Evolutionary conservation across 78 protist genomes (phyloP), one percentile per base, ranked within the genome.

Genomic region (Goniomonas avonlea): DNA sequence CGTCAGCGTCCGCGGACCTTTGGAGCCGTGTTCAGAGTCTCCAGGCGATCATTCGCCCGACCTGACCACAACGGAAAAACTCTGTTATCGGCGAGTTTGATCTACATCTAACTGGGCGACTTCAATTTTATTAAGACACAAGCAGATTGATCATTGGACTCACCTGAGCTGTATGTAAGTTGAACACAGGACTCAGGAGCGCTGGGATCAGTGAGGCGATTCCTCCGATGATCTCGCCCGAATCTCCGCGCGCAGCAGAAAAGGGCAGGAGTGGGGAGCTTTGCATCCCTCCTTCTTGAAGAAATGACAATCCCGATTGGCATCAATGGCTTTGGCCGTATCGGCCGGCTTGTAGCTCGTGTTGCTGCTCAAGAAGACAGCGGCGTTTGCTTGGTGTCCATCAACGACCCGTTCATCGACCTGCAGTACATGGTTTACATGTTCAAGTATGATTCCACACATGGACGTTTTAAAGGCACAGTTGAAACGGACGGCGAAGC

Each of bases 251-350:
- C 71, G 47, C 43, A n/a, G 71, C 71, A 15, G 32, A 43, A 27
- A 27, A 11, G 45, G 35, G 5, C 71, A 32, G 50, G 47, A 32
- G 23, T 20, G 47, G 25, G 50, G 17, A 5, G n/a, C n/a, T n/a
- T n/a, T n/a, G n/a, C n/a, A n/a, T n/a, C n/a, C n/a, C n/a, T n/a
- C n/a, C n/a, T n/a, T n/a, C 32, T 63, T 39, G 50, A 9, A 5
- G 66, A n/a, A 15, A 29, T n/a, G 37, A 18, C 74, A 32, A 37
- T 80, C 76, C 38, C 56, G 80, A 17, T 65, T 45, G 86, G 82
- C 17, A 91, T 95, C 89, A 95, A 95, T 82, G 98, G 99, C 65
- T 96, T 96, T 53, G 99, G 99, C 68, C 90, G 99, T 71, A 96
- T 96, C 68, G 99, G 99, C 59, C 89, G 98, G 48, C 82, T 94